A percentile compares a stretch with the other conserved stretches of the same genome.
These are phyloP conservation scores for Beauveria australis DNA, from an alignment of 2,329 filamentous ascomycete genomes.

Conservation along the genomic window DNA sequence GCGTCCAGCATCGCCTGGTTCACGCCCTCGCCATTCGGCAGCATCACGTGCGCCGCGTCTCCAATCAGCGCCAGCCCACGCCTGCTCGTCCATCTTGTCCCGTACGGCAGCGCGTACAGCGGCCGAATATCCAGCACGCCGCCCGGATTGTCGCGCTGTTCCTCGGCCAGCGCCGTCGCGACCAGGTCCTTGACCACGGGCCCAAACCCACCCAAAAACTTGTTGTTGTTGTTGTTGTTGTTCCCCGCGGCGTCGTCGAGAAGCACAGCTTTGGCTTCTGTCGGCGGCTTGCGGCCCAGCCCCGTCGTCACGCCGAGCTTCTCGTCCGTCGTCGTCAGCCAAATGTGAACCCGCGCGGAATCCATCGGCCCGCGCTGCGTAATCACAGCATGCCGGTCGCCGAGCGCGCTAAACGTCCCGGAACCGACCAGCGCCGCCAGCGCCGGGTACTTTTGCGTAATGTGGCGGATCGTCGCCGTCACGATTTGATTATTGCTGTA, in stretches of 20 bases:
- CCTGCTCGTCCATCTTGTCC: conserved; percentile 31
- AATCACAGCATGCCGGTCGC: conserved; percentile 24
- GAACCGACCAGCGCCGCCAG: conserved; percentile 22
- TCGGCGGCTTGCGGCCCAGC: not conserved
- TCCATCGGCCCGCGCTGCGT: conserved; percentile 23
- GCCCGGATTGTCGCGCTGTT: conserved; percentile 7
- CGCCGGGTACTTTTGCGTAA: conserved; percentile 27
- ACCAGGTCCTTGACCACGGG: conserved; percentile 21
- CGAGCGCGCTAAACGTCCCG: conserved; percentile 1
- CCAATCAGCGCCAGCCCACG: conserved; percentile 43
- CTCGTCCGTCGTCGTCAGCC: conserved; percentile 19
- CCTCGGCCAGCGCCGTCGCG: conserved; percentile 19
- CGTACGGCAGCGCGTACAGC: conserved; percentile 34
- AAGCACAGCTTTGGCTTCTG: not conserved
- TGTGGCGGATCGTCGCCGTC: conserved; percentile 26
- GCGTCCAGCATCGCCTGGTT: conserved; percentile 45
- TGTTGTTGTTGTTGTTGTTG: too few species aligned
- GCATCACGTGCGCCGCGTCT: conserved; percentile 47
- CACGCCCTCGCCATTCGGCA: conserved; percentile 44
- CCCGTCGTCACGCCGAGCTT: conserved; percentile 11
- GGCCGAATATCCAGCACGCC: conserved; percentile 17
- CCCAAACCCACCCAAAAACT: not conserved
- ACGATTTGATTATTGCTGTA: conserved; percentile 32
- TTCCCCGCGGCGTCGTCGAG: not conserved
- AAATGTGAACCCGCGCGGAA: conserved; percentile 24